phyloP scores from a whole-genome alignment of 768 basidiomycete genomes.

The Auriculariales sp. region DNA sequence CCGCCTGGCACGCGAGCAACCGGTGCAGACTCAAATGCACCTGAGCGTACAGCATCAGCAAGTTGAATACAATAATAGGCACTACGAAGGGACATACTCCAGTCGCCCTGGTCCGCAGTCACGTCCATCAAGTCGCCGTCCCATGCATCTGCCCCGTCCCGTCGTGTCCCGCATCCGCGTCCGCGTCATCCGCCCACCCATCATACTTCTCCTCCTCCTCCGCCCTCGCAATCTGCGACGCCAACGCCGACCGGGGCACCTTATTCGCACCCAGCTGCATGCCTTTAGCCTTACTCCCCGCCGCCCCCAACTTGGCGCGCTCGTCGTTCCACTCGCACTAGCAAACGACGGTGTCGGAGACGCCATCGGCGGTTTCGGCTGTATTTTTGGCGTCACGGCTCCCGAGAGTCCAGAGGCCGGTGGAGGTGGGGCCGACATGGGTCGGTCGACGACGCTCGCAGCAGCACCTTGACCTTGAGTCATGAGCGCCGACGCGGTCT shows the following conservation, averaged over 20 bases:
- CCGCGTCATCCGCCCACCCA: conserved; percentile 21
- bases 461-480: conserved; percentile 33
- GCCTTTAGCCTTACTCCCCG: conserved; percentile 40
- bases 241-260: conserved; percentile 18
- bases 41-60: conserved; percentile 18
- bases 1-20: neutral
- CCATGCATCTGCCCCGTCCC: conserved; percentile 39
- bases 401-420: conserved; percentile 4
- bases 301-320: conserved; percentile 12
- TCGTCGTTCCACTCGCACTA: conserved; percentile 5
- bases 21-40: conserved; percentile 56
- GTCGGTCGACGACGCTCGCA: conserved; percentile 20
- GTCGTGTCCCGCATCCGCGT: conserved; percentile 12
- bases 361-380: neutral
- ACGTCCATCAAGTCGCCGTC: conserved; percentile 85
- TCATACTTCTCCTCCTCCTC: conserved; percentile 40
- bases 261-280: conserved; percentile 59
- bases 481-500: neutral
- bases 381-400: neutral
- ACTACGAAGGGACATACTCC: conserved; percentile 47
- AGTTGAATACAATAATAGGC: neutral
- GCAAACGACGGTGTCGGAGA: conserved; percentile 8
- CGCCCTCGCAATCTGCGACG: conserved; percentile 32
- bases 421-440: conserved; percentile 29
- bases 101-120: conserved; percentile 85